Conservation (phyloP, 495 filamentous ascomycete genomes). For the Aspergillus diversus region DNA sequence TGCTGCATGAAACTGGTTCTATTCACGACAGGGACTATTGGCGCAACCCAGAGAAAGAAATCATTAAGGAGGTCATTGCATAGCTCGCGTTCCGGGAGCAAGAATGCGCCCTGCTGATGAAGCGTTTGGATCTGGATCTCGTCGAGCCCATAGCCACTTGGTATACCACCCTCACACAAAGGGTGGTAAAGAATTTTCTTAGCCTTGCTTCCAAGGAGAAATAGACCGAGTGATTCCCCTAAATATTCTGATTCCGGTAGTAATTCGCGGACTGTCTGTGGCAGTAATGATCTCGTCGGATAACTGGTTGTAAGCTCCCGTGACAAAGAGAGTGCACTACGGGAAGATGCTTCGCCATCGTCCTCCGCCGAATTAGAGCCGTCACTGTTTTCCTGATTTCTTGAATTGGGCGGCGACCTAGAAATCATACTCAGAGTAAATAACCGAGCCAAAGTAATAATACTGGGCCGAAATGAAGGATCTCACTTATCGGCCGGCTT, state of each 20-base stretch:
- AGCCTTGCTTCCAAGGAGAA: background rate
- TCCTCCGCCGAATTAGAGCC: background rate
- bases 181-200: background rate
- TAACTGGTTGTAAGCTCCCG: background rate
- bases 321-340: background rate
- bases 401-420: background rate
- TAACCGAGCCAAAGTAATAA: background rate
- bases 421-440: background rate
- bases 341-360: background rate
- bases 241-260: background rate
- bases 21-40: constrained; percentile 86
- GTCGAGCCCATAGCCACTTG: constrained; percentile 51
- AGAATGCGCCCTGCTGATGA: constrained; percentile 80
- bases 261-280: background rate
- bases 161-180: background rate
- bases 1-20: constrained; percentile 79
- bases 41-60: constrained; percentile 89
- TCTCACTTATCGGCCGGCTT: background rate
- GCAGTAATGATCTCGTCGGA: background rate
- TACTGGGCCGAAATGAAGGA: background rate
- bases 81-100: constrained; percentile 74
- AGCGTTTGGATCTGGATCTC: constrained; percentile 87
- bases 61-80: constrained; percentile 86
- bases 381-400: background rate
- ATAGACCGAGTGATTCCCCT: background rate